phyloP scores from a whole-genome alignment of 2,329 filamentous ascomycete species.

The Fusarium compactum region DNA sequence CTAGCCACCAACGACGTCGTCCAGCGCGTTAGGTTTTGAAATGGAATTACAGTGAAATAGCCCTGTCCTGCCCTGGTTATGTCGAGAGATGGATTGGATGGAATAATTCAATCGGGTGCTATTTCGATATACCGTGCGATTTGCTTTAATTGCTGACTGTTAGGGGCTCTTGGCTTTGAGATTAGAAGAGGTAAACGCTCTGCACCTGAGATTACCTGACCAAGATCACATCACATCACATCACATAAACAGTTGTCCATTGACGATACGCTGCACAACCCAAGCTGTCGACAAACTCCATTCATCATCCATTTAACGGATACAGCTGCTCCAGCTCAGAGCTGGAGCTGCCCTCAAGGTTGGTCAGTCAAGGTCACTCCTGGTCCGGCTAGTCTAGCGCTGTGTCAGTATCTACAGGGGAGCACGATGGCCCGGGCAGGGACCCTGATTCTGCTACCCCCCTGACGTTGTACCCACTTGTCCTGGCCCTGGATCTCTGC shows the following conservation, averaged over 20 bases:
- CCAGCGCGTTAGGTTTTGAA: conserved; percentile 18
- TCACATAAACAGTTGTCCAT: conserved; percentile 17
- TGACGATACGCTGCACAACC: conserved; percentile 16
- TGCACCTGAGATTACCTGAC: conserved; percentile 17
- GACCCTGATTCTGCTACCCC: conserved; percentile 41
- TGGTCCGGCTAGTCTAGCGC: conserved; percentile 30
- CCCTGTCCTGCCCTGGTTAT: conserved; percentile 27
- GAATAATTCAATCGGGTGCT: conserved; percentile 24
- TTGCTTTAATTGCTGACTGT: conserved; percentile 27
- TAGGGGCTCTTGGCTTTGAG: background rate
- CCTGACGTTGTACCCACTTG: conserved; percentile 27
- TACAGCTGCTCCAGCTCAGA: background rate
- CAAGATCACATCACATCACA: conserved; percentile 22
- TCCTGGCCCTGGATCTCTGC: conserved; percentile 19
- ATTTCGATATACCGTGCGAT: conserved; percentile 34
- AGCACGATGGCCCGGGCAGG: conserved; percentile 31
- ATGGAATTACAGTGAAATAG: conserved; percentile 24
- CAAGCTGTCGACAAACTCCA: conserved; percentile 5
- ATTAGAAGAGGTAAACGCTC: background rate
- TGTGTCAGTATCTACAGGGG: conserved; percentile 43
- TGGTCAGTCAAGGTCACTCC: conserved; percentile 23
- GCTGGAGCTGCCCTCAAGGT: background rate
- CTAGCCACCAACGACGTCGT: conserved; percentile 29
- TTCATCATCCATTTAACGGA: conserved; percentile 13
- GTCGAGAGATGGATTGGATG: conserved; percentile 12